Base-by-base conservation (phyloP, 2,329 filamentous ascomycete species). In the Rosellinia necatrix region DNA sequence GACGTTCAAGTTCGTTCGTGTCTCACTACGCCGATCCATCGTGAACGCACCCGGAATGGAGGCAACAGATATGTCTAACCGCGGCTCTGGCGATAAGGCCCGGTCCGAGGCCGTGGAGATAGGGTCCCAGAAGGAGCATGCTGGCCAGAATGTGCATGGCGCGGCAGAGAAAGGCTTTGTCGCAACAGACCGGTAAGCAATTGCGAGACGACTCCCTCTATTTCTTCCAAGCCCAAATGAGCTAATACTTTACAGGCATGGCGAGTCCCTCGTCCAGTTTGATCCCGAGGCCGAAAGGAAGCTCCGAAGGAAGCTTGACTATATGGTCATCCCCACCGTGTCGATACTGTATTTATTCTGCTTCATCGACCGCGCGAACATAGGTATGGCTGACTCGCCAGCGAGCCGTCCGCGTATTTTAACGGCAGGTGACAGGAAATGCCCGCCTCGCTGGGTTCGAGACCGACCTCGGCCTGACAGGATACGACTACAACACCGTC, bases 331-430 rank as follows among this genome's bases (percentile, higher is more conserved):
- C 0, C 86, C 86, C 0, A 86, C 84, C 0, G 82, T 88, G 0
- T 75, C 84, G 0, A 54, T 88, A 2, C 74, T 89, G 15, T 89
- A 89, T 63, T 74, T 89, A 0, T 88, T 89, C 67, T 88, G 85
- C 72, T 89, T 88, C 71, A 88, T 89, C 57, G 86, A 89, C 67
- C 78, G 86, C 27, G 81, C 86, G 10, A 89, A 89, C 65, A 86
- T 90, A 49, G 86, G 85, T 85, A 71, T 61, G 72, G 59, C 25
- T 12, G n/a, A 22, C 21, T 15, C 12, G 7, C n/a, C 17, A 37
- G 17, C 32, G 37, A 19, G 22, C 17, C 15, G 2, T n/a, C n/a
- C n/a, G n/a, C n/a, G n/a, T n/a, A n/a, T n/a, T n/a, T n/a, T 58
- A 22, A 58, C 25, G 2, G 25, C 2, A 8, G 10, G 51, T 15